Base-by-base conservation (phyloP, 139 green algal species). In the Ostreobium quekettii region DNA sequence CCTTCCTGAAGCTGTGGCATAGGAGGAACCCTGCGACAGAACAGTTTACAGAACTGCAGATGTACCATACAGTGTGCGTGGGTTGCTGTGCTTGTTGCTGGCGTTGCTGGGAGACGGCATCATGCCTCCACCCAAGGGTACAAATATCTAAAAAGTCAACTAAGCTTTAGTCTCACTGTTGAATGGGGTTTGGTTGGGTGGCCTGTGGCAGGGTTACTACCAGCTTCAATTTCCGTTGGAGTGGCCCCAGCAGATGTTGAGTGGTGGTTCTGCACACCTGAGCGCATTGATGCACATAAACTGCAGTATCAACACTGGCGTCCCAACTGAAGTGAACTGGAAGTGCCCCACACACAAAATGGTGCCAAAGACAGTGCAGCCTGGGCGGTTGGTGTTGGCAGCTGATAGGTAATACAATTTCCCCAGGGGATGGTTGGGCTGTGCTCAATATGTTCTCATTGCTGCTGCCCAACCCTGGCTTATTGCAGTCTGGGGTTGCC, bases 291-390 rank as follows among this genome's bases (percentile, higher is more conserved):
- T 82, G 36, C 65, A 74, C 28, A 74, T 79, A 19, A 59, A 53
- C 5, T 57, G 75, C 8, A 67, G 36, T 1, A 72, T 85, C 62
- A 80, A 82, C 73, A 79, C 72, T 38, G 78, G 74, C 69, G 57
- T 1, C 30, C 24, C 24, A 36, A 66, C 4, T 8, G 35, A 59
- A 24, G 70, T 80, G 7, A 42, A 74, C 19, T 73, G 60, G 31
- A 33, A 47, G 26, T 33, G 29, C n/a, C n/a, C 38, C 32, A 73
- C 29, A 19, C 74, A 80, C 49, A 22, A 42, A 0, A 28, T 72
- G 37, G 48, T 42, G 15, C 19, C 35, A 36, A 38, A 32, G 22
- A 48, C 46, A 49, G 8, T 26, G 62, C 32, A 48, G 62, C 47
- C 31, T 15, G 73, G 67, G 6, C 8, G 24, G 8, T 42, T 74